Evolutionary conservation across 2,329 filamentous ascomycete species (phyloP).

Genomic region (Aspergillus viridinutans): DNA sequence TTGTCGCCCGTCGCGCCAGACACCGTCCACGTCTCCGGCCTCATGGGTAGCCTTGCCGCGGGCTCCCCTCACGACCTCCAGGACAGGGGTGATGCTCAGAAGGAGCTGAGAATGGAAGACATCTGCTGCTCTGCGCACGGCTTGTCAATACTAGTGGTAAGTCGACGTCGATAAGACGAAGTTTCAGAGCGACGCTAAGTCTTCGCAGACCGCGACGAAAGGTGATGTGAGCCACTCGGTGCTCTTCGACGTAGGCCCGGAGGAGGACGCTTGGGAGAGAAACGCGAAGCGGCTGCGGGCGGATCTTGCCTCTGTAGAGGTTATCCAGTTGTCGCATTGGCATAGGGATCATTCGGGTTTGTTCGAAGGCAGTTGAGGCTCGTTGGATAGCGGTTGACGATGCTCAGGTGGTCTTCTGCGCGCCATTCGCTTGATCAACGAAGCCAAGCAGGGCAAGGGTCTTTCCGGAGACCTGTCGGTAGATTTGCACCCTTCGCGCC

Average conservation of each 20-base stretch:
- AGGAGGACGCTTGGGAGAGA: conserved; percentile 49
- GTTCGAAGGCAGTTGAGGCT: not conserved
- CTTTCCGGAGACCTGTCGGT: conserved; percentile 32
- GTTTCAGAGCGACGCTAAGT: not conserved
- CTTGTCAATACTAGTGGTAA: conserved; percentile 49
- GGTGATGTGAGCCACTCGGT: conserved; percentile 44
- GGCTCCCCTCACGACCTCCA: conserved; percentile 29
- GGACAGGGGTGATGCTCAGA: conserved; percentile 40
- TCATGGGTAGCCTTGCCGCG: conserved; percentile 41
- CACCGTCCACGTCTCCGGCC: conserved; percentile 41
- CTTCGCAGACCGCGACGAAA: conserved; percentile 44
- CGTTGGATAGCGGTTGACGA: not conserved
- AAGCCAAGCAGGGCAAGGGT: conserved; percentile 31
- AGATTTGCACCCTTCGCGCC: conserved; percentile 52
- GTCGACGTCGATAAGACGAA: conserved; percentile 2
- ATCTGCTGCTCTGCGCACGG: conserved; percentile 55
- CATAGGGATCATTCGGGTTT: conserved; percentile 54
- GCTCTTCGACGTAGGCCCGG: conserved; percentile 53
- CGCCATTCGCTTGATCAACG: conserved; percentile 47
- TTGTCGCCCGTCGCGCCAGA: conserved; percentile 46
- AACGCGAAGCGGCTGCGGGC: conserved; percentile 45
- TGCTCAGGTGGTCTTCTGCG: conserved; percentile 45
- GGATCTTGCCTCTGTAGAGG: conserved; percentile 43
- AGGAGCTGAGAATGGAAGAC: conserved; percentile 48
- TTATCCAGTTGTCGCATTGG: conserved; percentile 52